Evolutionary conservation across 768 basidiomycete species (phyloP), one percentile per base, ranked within the genome.

Genomic region (Lentinus brumalis): DNA sequence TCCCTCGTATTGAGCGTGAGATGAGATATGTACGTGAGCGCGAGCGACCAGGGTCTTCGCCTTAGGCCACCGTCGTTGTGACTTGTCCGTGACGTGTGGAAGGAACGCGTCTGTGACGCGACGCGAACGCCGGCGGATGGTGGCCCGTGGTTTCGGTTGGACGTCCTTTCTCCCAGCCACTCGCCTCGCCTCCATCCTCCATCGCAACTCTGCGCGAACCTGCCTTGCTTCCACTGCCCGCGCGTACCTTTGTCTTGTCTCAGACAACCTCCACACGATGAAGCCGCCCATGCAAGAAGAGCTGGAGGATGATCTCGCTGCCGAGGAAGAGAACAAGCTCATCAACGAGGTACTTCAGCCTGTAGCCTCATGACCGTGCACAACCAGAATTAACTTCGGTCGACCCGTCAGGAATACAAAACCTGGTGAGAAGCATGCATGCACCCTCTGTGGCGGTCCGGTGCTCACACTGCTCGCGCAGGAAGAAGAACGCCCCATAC

Each of bases 401-500:
- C 5, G 16, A n/a, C 26, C 50, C 40, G 41, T 47, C 35, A 93
- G 89, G 91, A 93, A 74, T 93, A 93, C 71, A 93, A 93, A 76
- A 91, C 85, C 66, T 93, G 91, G 91, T 90, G 67, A 67, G 70
- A 32, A 12, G 21, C 46, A 10, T 52, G 51, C 32, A 26, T 16
- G 21, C 6, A 42, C 15, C 16, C 5, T 26, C 10, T 38, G 16
- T 31, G 10, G 26, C 21, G n/a, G 35, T 18, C 35, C 1, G 29
- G 16, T 7, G 30, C 50, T 58, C 50, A 63, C 40, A 47, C 39
- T 44, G 30, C 50, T 39, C 49, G 16, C 60, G 38, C 73, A 94
- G 92, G 92, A 94, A 94, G 82, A 94, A 94, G 79, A 96, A 96
- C 76, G 94, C 96, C 55, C 96, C 96, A 12, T 98, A 96, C 77